Evolutionary conservation across 345 rosid species (phyloP), one percentile per base, ranked within the genome.

Genomic region (Rhodamnia rubescens): DNA sequence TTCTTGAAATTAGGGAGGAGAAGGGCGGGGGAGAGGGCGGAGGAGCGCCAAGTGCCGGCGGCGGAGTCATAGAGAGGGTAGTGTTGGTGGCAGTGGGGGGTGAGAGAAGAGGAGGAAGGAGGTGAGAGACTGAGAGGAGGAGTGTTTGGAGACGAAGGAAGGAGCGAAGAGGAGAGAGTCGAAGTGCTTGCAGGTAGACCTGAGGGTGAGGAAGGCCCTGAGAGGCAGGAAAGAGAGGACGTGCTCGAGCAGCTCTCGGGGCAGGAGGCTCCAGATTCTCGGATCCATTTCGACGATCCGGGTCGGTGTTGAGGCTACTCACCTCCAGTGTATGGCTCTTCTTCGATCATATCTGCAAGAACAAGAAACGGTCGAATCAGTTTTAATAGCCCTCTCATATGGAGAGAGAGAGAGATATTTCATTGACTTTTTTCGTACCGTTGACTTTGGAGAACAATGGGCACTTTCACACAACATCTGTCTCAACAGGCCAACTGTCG

Each of bases 81-180:
- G 5, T 88, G 87, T 22, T 88, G 85, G 18, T 86, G 42, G 36
- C 92, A 91, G 80, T 94, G 95, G 82, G 98, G 98, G 96, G 81
- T 95, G 98, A 64, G 96, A 95, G 81, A 95, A 93, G 86, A 95
- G 88, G 82, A 97, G 93, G 75, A 94, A 95, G 1, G 96, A 92
- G 87, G 98, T 90, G 83, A 91, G 86, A 53, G 90, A 85, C 44
- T 89, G 85, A 7, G 88, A 84, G 84, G 88, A 88, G 86, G 95
- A 87, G 24, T 40, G 91, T 61, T 86, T 93, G 86, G 98, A 94
- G 52, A 92, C 86, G 88, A 94, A 94, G 56, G 89, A 74, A 56
- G 93, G 94, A 29, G 95, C 91, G 84, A 85, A 91, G 0, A 90
- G 27, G 24, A 94, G 95, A 83, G 96, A 91, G 42, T 87, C 88